These are phyloP conservation scores for Candida quercuum DNA, from an alignment of 805 yeast genomes.

Conservation along the genomic window DNA sequence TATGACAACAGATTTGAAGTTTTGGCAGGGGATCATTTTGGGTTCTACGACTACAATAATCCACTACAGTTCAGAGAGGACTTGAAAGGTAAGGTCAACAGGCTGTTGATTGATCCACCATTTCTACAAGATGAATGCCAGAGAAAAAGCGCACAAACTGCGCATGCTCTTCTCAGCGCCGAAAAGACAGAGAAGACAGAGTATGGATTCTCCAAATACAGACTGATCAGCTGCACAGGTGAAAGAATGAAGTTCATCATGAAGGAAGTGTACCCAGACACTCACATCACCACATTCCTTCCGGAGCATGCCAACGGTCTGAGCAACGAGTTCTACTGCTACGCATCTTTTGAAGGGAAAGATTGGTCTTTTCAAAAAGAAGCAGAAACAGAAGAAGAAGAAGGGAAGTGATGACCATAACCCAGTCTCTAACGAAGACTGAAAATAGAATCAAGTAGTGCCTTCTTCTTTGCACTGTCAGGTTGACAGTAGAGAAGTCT, in stretches of 20 bases:
- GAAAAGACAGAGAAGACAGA: constrained; percentile 35
- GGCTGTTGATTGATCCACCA: constrained; percentile 84
- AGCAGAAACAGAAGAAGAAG: neutral
- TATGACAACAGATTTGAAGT: constrained; percentile 72
- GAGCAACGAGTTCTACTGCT: constrained; percentile 84
- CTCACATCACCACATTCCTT: constrained; percentile 55
- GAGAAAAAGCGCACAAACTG: constrained; percentile 57
- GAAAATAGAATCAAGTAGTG: too few species aligned
- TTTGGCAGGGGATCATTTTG: constrained; percentile 67
- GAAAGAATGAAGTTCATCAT: constrained; percentile 78
- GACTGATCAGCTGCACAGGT: constrained; percentile 78
- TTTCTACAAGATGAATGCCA: constrained; percentile 82
- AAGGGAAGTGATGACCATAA: too few species aligned
- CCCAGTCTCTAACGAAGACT: too few species aligned
- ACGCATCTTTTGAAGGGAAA: constrained; percentile 67
- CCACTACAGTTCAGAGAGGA: constrained; percentile 59
- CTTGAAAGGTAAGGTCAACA: constrained; percentile 57
- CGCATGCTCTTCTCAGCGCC: constrained; percentile 45
- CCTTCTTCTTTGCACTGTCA: too few species aligned
- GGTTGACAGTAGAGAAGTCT: too few species aligned
- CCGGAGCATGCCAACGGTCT: constrained; percentile 85
- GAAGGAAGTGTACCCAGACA: constrained; percentile 54
- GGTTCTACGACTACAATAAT: constrained; percentile 66
- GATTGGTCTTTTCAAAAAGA: constrained; percentile 48
- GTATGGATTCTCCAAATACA: constrained; percentile 37